Conservation (phyloP, 768 basidiomycete species). For the Hygrocybe coccinea region DNA sequence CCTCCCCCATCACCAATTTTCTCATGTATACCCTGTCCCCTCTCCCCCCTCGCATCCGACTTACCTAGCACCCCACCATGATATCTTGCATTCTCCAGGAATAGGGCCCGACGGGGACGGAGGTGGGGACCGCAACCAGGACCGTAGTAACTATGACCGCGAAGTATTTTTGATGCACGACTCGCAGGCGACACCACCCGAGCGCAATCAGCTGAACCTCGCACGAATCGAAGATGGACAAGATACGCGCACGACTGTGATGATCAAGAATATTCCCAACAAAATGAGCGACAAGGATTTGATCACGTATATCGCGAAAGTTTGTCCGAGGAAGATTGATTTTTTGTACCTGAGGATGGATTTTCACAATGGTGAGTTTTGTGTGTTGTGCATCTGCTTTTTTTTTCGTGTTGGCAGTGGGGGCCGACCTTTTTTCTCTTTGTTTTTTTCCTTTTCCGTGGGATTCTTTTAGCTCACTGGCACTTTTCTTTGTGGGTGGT, state of each 20-base stretch:
- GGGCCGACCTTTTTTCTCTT: too few relatives aligned
- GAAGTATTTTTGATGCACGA: too few relatives aligned
- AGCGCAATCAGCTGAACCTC: conserved; percentile 54
- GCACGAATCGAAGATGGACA: conserved; percentile 67
- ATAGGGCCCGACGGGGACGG: too few relatives aligned
- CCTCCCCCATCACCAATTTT: background rate
- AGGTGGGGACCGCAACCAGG: background rate
- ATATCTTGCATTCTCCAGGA: too few relatives aligned
- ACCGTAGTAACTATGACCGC: background rate
- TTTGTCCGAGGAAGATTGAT: conserved; percentile 74
- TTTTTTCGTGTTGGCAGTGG: background rate
- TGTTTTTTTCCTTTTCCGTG: too few relatives aligned
- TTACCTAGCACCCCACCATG: too few relatives aligned
- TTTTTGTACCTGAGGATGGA: conserved; percentile 88
- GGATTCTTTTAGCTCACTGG: background rate
- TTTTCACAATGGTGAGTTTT: conserved; percentile 64
- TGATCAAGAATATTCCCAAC: conserved; percentile 92
- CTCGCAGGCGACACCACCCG: conserved; percentile 16
- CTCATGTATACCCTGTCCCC: background rate
- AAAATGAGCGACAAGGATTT: conserved; percentile 80
- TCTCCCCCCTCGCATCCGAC: too few relatives aligned
- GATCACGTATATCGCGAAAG: conserved; percentile 59
- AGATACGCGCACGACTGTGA: conserved; percentile 80
- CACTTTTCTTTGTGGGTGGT: conserved; percentile 2
- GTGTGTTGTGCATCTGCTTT: conserved; percentile 1